Base-by-base conservation (phyloP, 2,329 filamentous ascomycete genomes). In the Elsinoe necatrix region DNA sequence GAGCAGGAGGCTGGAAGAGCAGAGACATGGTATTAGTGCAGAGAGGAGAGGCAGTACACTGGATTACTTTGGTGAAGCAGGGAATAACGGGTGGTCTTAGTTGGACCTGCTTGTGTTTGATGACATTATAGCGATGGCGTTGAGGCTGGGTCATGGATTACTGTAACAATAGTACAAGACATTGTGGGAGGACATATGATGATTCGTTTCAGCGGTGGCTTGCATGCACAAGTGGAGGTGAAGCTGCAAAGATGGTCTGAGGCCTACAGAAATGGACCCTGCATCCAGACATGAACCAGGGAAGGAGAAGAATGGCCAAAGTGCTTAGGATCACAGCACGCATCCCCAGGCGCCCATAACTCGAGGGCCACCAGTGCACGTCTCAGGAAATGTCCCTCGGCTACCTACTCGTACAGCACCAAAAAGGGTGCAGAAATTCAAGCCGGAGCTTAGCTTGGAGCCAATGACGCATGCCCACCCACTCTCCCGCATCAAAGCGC, bases 381-480 rank as follows among this genome's bases (percentile, higher is more conserved):
- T 20, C 8, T 3, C 9, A 4, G 16, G 23, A 43, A 4, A 12
- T 43, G 39, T 21, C 39, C 43, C 43, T 52, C 48, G 48, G 48
- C 48, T 52, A n/a, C n/a, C n/a, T n/a, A n/a, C n/a, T n/a, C n/a
- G n/a, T n/a, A 52, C 12, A 37, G 23, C 25, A 34, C 4, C 27
- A 16, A 31, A 48, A 14, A 6, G 23, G 7, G n/a, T 25, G 25
- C 41, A 20, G 16, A 21, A 25, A 43, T 43, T 16, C 41, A 43
- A 43, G n/a, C n/a, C n/a, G n/a, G n/a, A n/a, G 41, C 41, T 29
- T 43, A 20, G 18, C 34, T 25, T 31, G n/a, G 12, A 37, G 34
- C 48, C 48, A 52, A 52, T 52, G 48, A 52, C 48, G 48, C 31
- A 52, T 25, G 48, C 18, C 31, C 25, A 31, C 47, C n/a, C n/a